Evolutionary conservation across 805 yeast species (phyloP).

Genomic region (Nakazawaea populi): DNA sequence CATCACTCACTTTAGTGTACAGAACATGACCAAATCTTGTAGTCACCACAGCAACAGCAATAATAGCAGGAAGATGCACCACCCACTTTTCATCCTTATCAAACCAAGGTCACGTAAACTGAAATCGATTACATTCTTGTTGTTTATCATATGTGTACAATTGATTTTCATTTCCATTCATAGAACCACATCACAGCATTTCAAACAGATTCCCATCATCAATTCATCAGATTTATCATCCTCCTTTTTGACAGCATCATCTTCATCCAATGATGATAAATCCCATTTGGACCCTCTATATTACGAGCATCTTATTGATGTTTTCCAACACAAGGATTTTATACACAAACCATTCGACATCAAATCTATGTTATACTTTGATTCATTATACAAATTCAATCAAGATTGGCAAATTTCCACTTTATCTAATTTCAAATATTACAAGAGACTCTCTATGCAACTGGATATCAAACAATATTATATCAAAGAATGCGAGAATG

Average conservation of each 20-base stretch:
- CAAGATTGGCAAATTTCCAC: slow-evolving; percentile 33
- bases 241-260: background rate
- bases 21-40: background rate
- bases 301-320: slow-evolving; percentile 7
- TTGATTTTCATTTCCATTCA: slow-evolving; percentile 4
- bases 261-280: background rate
- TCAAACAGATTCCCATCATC: slow-evolving; percentile 2
- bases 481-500: slow-evolving; percentile 19
- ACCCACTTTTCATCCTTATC: background rate
- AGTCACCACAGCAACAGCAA: background rate
- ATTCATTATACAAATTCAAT: slow-evolving; percentile 29
- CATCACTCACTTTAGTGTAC: background rate
- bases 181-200: background rate
- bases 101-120: slow-evolving; percentile 5
- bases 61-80: background rate
- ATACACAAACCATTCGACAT: slow-evolving; percentile 21
- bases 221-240: background rate
- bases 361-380: slow-evolving; percentile 40
- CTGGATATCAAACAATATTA: slow-evolving; percentile 13
- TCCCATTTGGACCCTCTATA: background rate
- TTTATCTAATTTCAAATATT: background rate
- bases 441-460: slow-evolving; percentile 2
- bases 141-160: slow-evolving; percentile 1
- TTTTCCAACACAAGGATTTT: slow-evolving; percentile 13
- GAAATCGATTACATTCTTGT: slow-evolving; percentile 1